Base-by-base conservation (phyloP, 2,329 filamentous ascomycete species). In the Neobulgaria alba region DNA sequence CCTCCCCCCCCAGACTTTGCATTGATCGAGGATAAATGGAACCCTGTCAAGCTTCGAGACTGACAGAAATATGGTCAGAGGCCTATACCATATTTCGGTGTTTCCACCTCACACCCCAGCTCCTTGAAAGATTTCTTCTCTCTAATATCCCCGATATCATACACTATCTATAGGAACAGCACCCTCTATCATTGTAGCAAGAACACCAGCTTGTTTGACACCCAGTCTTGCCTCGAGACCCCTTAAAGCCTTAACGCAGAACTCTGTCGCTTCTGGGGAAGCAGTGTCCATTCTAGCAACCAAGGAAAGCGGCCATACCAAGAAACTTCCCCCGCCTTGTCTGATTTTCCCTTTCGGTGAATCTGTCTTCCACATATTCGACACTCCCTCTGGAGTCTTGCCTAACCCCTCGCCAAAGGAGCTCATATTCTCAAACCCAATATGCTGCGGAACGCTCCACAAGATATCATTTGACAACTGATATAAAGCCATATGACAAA, bases 301-400 rank as follows among this genome's bases (percentile, higher is more conserved):
- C 29, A 56, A 43, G 36, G 46, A 59, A 5, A 58, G 37, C 2
- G 55, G 55, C 56, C 56, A 59, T 3, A 59, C 46, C 1, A 58
- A 21, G 18, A 57, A 57, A 12, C 23, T 26, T 26, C 23, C 23
- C 23, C 23, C 23, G 23, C 23, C 12, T 12, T 26, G 23, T 12
- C 12, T 26, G 23, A 26, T 26, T 7, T 7, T 26, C 23, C 17
- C 49, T 42, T 2, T 47, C 52, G 5, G 48, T 48, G 2, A 48
- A 49, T 7, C 23, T 7, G 23, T 7, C 7, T 26, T 26, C 23
- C 23, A n/a, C 42, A 44, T 45, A 10, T 37, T 29, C n/a, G 39
- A 20, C n/a, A 23, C 18, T 26, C 23, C 23, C 12, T 12, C 23
- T 26, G 23, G 7, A 26, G n/a, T n/a, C n/a, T n/a, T n/a, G n/a